Conservation (phyloP, 495 filamentous ascomycete species). For the Penicillium daleae region DNA sequence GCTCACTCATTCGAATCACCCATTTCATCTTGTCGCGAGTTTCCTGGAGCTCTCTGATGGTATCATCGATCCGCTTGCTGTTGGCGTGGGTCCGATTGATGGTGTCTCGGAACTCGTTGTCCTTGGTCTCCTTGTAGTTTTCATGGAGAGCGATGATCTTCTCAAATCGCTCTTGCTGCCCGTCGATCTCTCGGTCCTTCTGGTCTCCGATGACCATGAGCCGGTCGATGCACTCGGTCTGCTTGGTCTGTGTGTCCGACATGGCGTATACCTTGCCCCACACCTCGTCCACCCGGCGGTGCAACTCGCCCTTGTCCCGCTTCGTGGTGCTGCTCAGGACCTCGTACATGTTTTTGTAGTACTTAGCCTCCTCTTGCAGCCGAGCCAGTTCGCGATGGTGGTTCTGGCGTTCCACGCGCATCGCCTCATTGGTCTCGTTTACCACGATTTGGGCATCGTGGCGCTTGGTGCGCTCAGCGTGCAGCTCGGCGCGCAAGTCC, state of each 20-base stretch:
- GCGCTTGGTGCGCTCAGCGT: slow-evolving; percentile 66
- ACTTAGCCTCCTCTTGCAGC: slow-evolving; percentile 57
- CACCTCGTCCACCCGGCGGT: slow-evolving; percentile 38
- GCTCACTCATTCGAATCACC: slow-evolving; percentile 58
- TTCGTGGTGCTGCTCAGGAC: slow-evolving; percentile 64
- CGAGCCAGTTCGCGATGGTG: slow-evolving; percentile 66
- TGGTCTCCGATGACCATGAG: slow-evolving; percentile 70
- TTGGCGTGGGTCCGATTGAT: slow-evolving; percentile 57
- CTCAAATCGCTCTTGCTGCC: slow-evolving; percentile 61
- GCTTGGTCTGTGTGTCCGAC: slow-evolving; percentile 43
- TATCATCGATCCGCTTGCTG: slow-evolving; percentile 59
- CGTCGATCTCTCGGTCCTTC: slow-evolving; percentile 67
- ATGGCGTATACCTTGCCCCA: slow-evolving; percentile 39
- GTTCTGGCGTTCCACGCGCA: slow-evolving; percentile 56
- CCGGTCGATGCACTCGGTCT: slow-evolving; percentile 60
- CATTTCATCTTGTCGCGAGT: slow-evolving; percentile 69
- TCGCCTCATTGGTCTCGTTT: slow-evolving; percentile 63
- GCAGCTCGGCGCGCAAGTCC: slow-evolving; percentile 66
- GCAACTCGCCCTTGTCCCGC: slow-evolving; percentile 57
- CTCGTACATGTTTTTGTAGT: slow-evolving; percentile 66
- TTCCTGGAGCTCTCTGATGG: slow-evolving; percentile 51
- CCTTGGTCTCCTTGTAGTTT: slow-evolving; percentile 65
- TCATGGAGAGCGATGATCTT: slow-evolving; percentile 59
- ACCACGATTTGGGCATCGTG: slow-evolving; percentile 65
- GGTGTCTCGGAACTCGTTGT: slow-evolving; percentile 59